Conservation (phyloP, 1,284 basidiomycete genomes). For the Sporisorium graminicola region DNA sequence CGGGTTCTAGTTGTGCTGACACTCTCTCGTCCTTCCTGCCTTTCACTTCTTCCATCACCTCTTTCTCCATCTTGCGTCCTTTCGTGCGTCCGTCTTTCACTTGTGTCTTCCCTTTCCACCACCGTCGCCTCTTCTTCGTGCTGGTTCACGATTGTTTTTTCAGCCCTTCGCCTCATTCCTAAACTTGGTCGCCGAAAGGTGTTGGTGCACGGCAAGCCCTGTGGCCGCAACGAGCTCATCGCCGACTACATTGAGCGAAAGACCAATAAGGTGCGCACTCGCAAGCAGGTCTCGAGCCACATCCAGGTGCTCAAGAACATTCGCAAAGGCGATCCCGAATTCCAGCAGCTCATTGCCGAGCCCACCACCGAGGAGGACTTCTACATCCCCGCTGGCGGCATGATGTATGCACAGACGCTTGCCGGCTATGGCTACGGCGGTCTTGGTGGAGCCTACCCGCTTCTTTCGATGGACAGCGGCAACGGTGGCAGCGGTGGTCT, state of each 20-base stretch:
- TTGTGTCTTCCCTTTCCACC: background rate
- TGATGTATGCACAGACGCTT: constrained; percentile 68
- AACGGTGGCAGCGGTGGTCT: constrained; percentile 29
- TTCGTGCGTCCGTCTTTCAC: no score
- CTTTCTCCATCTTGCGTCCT: background rate
- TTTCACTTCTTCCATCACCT: background rate
- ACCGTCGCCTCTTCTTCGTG: constrained; percentile 12
- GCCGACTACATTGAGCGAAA: constrained; percentile 72
- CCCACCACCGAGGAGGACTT: constrained; percentile 68
- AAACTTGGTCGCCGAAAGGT: constrained; percentile 72
- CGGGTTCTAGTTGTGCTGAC: constrained; percentile 3
- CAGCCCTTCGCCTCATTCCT: constrained; percentile 71
- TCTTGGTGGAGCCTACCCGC: constrained; percentile 55
- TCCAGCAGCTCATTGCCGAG: constrained; percentile 68
- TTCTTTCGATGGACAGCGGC: constrained; percentile 43
- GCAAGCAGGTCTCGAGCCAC: constrained; percentile 70
- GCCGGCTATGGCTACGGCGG: constrained; percentile 67
- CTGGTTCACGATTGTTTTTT: constrained; percentile 21
- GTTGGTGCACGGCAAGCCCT: constrained; percentile 72
- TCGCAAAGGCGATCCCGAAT: constrained; percentile 69
- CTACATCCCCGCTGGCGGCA: constrained; percentile 69
- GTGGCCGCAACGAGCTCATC: constrained; percentile 74
- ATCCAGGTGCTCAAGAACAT: constrained; percentile 70
- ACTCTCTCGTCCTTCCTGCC: background rate
- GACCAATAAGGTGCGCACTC: constrained; percentile 69